Percentiles rank a stretch among this genome's conserved stretches.
Conservation (phyloP, 352 stramenopile species). For the Globisporangium radiosum region DNA sequence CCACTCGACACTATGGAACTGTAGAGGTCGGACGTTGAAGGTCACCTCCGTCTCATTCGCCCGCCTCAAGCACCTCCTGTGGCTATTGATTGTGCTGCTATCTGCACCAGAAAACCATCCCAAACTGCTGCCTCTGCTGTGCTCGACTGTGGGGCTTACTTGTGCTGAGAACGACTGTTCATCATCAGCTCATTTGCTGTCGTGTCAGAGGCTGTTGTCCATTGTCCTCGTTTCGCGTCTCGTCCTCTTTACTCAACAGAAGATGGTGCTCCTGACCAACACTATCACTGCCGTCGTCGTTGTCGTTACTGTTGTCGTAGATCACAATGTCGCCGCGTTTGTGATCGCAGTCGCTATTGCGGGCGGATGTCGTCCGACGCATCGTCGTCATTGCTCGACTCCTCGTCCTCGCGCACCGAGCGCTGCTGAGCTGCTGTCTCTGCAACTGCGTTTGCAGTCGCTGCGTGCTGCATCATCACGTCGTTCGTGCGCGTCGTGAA, state of each 20-base stretch:
- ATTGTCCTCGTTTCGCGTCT: not conserved
- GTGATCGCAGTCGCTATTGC: not conserved
- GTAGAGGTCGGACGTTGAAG: too few species aligned
- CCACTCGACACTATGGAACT: too few species aligned
- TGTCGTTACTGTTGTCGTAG: not conserved
- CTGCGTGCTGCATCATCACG: constrained; percentile 6
- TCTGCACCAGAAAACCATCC: too few species aligned
- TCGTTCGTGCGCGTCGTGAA: constrained; percentile 30
- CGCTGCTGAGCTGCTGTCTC: not conserved
- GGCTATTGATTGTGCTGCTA: too few species aligned
- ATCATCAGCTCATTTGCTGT: too few species aligned
- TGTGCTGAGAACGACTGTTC: too few species aligned
- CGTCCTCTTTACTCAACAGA: not conserved
- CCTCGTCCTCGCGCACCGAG: not conserved
- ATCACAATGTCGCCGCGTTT: too few species aligned
- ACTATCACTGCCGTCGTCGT: not conserved
- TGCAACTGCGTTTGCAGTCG: constrained; percentile 3
- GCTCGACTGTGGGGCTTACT: too few species aligned
- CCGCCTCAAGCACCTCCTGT: too few species aligned
- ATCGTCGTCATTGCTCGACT: constrained; percentile 3
- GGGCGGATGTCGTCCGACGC: not conserved
- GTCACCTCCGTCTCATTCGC: too few species aligned
- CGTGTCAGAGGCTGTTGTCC: too few species aligned
- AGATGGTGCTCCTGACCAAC: not conserved
- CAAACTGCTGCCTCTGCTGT: too few species aligned